A percentile compares a stretch with the other conserved stretches of the same genome.
Evolutionary conservation across 352 stramenopile genomes (phyloP).

Genomic region (Phytophthora constricta): DNA sequence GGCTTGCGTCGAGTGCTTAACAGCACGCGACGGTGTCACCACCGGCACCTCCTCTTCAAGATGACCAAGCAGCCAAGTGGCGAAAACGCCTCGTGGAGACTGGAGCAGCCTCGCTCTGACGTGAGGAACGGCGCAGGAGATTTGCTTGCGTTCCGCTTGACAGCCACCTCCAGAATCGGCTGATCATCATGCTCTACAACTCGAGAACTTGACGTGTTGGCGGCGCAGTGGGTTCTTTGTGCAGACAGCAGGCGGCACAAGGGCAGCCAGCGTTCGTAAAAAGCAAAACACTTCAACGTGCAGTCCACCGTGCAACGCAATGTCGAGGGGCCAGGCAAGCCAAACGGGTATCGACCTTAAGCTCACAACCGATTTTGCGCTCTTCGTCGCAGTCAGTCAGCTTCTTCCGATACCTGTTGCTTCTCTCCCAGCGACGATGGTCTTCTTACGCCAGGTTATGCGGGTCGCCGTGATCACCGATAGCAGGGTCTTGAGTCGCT

Average conservation of each 20-base stretch:
- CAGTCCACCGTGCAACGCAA: slow-evolving; percentile 13
- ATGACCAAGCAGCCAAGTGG: slow-evolving; percentile 10
- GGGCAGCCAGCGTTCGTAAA: not conserved
- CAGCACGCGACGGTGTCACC: slow-evolving; percentile 25
- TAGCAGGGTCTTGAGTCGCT: slow-evolving; percentile 15
- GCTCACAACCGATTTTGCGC: slow-evolving; percentile 28
- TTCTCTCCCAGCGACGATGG: slow-evolving; percentile 9
- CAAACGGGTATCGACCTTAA: no score
- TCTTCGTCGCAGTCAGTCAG: slow-evolving; percentile 12
- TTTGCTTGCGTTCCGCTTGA: slow-evolving; percentile 34
- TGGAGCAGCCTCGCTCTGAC: no score
- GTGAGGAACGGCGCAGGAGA: slow-evolving; percentile 15
- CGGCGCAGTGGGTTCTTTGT: slow-evolving; percentile 23
- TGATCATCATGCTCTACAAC: slow-evolving; percentile 18
- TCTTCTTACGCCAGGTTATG: slow-evolving; percentile 20
- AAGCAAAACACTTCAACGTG: slow-evolving; percentile 19
- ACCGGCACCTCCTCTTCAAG: not conserved
- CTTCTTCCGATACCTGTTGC: not conserved
- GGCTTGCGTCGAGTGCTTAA: not conserved
- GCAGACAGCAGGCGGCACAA: slow-evolving; percentile 9
- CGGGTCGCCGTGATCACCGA: slow-evolving; percentile 23
- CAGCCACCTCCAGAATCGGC: slow-evolving; percentile 11
- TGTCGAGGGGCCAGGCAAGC: no score
- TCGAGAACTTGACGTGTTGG: slow-evolving; percentile 18
- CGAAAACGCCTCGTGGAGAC: no score